phyloP scores from a whole-genome alignment of 345 rosid species.

The Raphanus raphanistrum region DNA sequence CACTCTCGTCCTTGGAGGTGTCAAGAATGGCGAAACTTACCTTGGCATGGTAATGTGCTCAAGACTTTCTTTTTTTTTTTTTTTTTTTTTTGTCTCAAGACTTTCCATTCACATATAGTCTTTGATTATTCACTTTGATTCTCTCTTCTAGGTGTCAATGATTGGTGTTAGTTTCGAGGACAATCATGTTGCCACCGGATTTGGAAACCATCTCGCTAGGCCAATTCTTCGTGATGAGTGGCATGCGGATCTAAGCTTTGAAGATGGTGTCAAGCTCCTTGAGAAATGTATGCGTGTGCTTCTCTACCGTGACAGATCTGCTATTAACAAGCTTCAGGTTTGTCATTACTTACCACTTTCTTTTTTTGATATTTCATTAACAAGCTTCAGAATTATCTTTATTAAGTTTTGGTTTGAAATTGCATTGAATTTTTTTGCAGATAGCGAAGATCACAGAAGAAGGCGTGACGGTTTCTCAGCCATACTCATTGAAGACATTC shows the following conservation, averaged over 20 bases:
- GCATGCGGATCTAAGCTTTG: slow-evolving; percentile 81
- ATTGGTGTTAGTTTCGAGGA: slow-evolving; percentile 94
- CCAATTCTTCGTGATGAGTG: slow-evolving; percentile 96
- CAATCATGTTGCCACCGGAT: slow-evolving; percentile 91
- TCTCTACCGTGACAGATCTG: slow-evolving; percentile 95
- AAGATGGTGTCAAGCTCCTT: slow-evolving; percentile 86
- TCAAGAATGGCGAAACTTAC: slow-evolving; percentile 89
- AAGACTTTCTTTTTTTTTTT: too few relatives aligned
- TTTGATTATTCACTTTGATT: slow-evolving; percentile 12
- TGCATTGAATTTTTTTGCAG: slow-evolving; percentile 44
- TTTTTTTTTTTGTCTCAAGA: slow-evolving; percentile 12
- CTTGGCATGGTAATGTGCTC: slow-evolving; percentile 92
- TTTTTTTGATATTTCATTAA: not conserved
- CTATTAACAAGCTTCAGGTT: slow-evolving; percentile 97
- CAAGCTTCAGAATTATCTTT: not conserved
- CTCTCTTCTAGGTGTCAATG: slow-evolving; percentile 67
- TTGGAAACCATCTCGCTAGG: slow-evolving; percentile 94
- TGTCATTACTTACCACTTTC: slow-evolving; percentile 3
- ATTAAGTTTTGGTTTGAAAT: not conserved
- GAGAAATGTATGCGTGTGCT: slow-evolving; percentile 99
- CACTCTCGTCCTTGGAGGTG: slow-evolving; percentile 94
- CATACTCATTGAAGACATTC: slow-evolving; percentile 83
- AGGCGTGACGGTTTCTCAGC: slow-evolving; percentile 77
- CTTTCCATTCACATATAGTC: not conserved
- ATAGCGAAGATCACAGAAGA: slow-evolving; percentile 91